phyloP scores from a whole-genome alignment of 2,329 filamentous ascomycete genomes.

The Pseudopyricularia cyperi region DNA sequence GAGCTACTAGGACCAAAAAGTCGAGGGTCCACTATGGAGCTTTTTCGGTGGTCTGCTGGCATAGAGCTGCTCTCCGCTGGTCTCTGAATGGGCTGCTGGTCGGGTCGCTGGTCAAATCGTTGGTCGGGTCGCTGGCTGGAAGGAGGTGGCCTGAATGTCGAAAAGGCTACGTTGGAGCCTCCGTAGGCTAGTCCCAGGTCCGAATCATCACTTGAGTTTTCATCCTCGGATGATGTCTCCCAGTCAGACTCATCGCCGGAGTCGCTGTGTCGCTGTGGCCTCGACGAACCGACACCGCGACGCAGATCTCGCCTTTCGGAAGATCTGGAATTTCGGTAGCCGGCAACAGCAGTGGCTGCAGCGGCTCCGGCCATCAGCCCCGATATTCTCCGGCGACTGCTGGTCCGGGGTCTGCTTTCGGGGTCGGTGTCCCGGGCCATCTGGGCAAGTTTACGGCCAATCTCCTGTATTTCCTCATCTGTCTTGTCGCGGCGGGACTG shows the following conservation, averaged over 20 bases:
- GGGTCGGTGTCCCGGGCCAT: slow-evolving; percentile 37
- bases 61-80: not conserved
- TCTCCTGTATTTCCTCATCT: slow-evolving; percentile 43
- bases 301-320: slow-evolving; percentile 18
- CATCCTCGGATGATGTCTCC: slow-evolving; percentile 34
- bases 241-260: slow-evolving; percentile 36
- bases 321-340: slow-evolving; percentile 22
- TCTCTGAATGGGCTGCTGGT: too few relatives aligned
- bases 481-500: slow-evolving; percentile 23
- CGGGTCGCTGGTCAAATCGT: too few relatives aligned
- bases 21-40: slow-evolving; percentile 41
- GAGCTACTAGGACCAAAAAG: slow-evolving; percentile 49
- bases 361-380: slow-evolving; percentile 24
- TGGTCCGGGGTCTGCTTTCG: slow-evolving; percentile 31
- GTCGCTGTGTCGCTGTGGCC: slow-evolving; percentile 17
- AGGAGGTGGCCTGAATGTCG: slow-evolving; percentile 17
- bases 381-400: slow-evolving; percentile 21
- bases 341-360: slow-evolving; percentile 18
- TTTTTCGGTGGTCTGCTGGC: slow-evolving; percentile 24
- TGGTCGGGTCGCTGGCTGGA: too few relatives aligned
- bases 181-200: slow-evolving; percentile 29
- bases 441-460: slow-evolving; percentile 40
- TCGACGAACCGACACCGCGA: slow-evolving; percentile 28
- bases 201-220: slow-evolving; percentile 24
- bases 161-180: slow-evolving; percentile 13